Percentiles rank a stretch among this genome's conserved stretches.
phyloP scores from a whole-genome alignment of 805 yeast species.

The Hanseniaspora pseudoguilliermondii region DNA sequence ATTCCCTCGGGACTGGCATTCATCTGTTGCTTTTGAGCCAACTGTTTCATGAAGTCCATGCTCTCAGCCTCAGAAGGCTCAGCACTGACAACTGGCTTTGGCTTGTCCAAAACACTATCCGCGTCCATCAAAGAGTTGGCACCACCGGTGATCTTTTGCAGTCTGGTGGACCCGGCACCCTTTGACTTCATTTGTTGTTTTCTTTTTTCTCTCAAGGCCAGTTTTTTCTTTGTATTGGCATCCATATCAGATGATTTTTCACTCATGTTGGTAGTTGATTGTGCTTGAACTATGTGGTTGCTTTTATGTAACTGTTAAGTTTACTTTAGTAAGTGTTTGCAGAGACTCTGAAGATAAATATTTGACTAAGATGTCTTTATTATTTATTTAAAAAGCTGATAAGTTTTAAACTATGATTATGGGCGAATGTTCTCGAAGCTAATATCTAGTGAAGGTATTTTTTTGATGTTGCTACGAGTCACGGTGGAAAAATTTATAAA shows the following conservation, averaged over 20 bases:
- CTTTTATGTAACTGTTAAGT: too few relatives aligned
- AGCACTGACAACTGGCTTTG: slow-evolving; percentile 6
- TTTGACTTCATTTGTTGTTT: slow-evolving; percentile 45
- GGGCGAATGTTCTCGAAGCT: background rate
- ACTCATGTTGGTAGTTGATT: slow-evolving; percentile 23
- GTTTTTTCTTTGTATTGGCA: slow-evolving; percentile 41
- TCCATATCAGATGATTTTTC: slow-evolving; percentile 23
- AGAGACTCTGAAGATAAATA: too few relatives aligned
- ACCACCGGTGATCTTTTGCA: slow-evolving; percentile 37
- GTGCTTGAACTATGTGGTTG: too few relatives aligned
- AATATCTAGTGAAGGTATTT: background rate
- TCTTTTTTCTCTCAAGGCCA: slow-evolving; percentile 48
- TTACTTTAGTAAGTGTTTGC: too few relatives aligned
- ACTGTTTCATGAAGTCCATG: slow-evolving; percentile 19
- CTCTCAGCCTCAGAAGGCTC: background rate
- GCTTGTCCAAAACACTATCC: slow-evolving; percentile 25
- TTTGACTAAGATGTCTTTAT: too few relatives aligned
- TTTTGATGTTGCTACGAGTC: background rate
- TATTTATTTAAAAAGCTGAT: too few relatives aligned
- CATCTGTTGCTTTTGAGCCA: slow-evolving; percentile 19
- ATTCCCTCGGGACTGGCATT: slow-evolving; percentile 13
- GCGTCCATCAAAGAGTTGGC: slow-evolving; percentile 29
- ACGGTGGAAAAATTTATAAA: background rate
- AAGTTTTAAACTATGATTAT: too few relatives aligned
- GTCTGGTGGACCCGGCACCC: slow-evolving; percentile 42